These are phyloP conservation scores for Coemansia pectinata DNA, from an alignment of 192 early-diverging fungal species.

Conservation along the genomic window DNA sequence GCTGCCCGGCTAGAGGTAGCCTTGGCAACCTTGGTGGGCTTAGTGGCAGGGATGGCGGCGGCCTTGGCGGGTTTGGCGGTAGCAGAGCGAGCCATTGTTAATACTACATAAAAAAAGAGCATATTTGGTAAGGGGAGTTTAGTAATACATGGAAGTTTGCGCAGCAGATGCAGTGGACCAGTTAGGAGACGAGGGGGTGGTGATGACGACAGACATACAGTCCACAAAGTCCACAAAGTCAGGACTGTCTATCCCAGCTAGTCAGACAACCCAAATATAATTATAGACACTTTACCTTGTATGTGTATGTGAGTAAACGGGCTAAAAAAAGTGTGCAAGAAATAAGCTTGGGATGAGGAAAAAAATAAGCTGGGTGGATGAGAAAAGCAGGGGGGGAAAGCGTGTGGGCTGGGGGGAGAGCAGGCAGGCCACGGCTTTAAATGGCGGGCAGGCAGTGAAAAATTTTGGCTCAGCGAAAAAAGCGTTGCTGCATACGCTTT, in stretches of 20 bases:
- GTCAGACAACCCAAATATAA: not conserved
- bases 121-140: not conserved
- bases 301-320: not conserved
- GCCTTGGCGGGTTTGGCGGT: slow-evolving; percentile 24
- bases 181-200: not conserved
- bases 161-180: slow-evolving; percentile 7
- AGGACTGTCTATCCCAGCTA: too few relatives aligned
- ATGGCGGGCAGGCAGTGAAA: slow-evolving; percentile 16
- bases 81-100: slow-evolving; percentile 37
- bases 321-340: slow-evolving; percentile 8
- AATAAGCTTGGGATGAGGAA: slow-evolving; percentile 3
- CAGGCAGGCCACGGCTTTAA: slow-evolving; percentile 28
- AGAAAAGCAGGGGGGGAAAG: slow-evolving; percentile 22
- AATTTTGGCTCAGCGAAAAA: slow-evolving; percentile 24
- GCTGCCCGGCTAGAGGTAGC: slow-evolving; percentile 4
- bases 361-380: not conserved
- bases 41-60: slow-evolving; percentile 9
- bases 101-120: not conserved
- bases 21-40: slow-evolving; percentile 17
- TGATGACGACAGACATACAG: slow-evolving; percentile 1
- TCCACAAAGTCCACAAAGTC: slow-evolving; percentile 2
- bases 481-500: not conserved
- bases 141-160: not conserved
- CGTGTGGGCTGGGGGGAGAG: slow-evolving; percentile 21
- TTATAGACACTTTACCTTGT: slow-evolving; percentile 21